Evolutionary conservation across 108 stramenopile species (phyloP), one percentile per base, ranked within the genome.

Genomic region (Epithemia pelagica): DNA sequence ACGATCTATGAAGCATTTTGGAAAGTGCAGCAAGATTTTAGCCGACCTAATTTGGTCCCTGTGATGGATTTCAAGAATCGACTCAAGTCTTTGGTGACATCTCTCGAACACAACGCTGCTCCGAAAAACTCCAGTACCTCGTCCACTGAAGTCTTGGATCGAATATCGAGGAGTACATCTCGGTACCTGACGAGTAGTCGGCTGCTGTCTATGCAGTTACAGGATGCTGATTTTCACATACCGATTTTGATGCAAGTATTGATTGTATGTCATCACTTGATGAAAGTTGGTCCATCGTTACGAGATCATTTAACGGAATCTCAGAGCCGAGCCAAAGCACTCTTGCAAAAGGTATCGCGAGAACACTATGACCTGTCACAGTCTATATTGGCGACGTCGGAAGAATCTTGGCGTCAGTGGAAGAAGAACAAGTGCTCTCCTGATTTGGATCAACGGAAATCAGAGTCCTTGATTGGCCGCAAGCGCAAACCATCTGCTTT

Each of bases 341-440:
- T 61, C 29, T 62, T 59, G 37, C 71, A 70, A 1, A 58, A 71
- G 2, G 32, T 68, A 26, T 59, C 59, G 15, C 58, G 27, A 0
- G 28, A 66, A 15, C 60, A 76, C 5, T 68, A 70, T 24, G 61
- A 82, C 19, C 62, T 69, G 51, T 20, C 81, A 1, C 54, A 68
- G 28, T 78, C 75, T 71, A 78, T 89, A 18, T 64, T 89, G 52
- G 52, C 62, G 7, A 70, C 75, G 28, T 65, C 81, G 8, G 91
- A 92, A 67, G 59, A 62, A 24, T 69, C 74, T 37, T 92, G 88
- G 88, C 74, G 81, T 61, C 52, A 76, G 28, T 92, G 91, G 91
- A 92, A 92, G 59, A 82, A 81, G 55, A 75, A 84, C 32, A 89
- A 89, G 54, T 89, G 91, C 67, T 52, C 70, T 26, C 80, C 87